phyloP scores from a whole-genome alignment of 2,329 filamentous ascomycete genomes.

The Daldinia eschscholtzii region DNA sequence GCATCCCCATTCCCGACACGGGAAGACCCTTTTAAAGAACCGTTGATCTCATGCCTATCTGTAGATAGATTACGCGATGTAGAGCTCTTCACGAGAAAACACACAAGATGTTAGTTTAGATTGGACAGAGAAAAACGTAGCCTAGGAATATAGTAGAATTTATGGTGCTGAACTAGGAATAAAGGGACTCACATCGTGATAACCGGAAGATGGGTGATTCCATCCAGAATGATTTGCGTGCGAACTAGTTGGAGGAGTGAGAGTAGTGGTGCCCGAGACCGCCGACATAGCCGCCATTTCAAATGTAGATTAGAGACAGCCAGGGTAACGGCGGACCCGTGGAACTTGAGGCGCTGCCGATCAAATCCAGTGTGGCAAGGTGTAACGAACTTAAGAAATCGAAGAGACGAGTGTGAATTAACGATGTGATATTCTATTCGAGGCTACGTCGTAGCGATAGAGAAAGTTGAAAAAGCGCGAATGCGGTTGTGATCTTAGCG shows the following conservation, averaged over 20 bases:
- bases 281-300: slow-evolving; percentile 67
- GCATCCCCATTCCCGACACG: slow-evolving; percentile 44
- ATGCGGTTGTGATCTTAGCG: slow-evolving; percentile 2
- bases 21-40: slow-evolving; percentile 33
- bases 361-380: slow-evolving; percentile 24
- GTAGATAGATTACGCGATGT: slow-evolving; percentile 45
- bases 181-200: slow-evolving; percentile 48
- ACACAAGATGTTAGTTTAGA: slow-evolving; percentile 25
- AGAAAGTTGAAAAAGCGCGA: not conserved
- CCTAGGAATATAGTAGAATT: not conserved
- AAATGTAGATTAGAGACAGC: slow-evolving; percentile 39
- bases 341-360: slow-evolving; percentile 39
- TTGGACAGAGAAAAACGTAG: not conserved
- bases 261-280: slow-evolving; percentile 61
- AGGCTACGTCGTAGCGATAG: slow-evolving; percentile 19
- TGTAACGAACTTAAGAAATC: slow-evolving; percentile 25
- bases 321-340: slow-evolving; percentile 41
- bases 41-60: slow-evolving; percentile 46
- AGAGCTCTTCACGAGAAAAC: slow-evolving; percentile 39
- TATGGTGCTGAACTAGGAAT: not conserved
- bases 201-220: slow-evolving; percentile 50
- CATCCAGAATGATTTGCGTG: slow-evolving; percentile 63
- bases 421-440: slow-evolving; percentile 11
- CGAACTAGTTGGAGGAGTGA: slow-evolving; percentile 64
- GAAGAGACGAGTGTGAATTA: slow-evolving; percentile 16